Evolutionary conservation across 2,329 filamentous ascomycete genomes (phyloP), one percentile per base, ranked within the genome.

Genomic region (Clonostachys rosea): DNA sequence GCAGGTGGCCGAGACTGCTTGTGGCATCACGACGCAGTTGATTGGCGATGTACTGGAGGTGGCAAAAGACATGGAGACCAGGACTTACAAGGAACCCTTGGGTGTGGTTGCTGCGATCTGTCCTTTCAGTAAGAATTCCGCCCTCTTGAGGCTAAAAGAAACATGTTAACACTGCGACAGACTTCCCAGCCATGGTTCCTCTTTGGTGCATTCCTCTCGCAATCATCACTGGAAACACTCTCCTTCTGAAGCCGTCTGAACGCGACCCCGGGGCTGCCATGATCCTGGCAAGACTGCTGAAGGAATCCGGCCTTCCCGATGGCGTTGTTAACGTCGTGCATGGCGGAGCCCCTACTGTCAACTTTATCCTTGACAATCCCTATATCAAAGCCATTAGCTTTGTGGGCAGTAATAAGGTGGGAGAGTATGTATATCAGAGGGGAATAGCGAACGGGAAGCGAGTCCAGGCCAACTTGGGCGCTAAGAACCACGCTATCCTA

Each of bases 181-280:
- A 91, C 71, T 91, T 91, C 67, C 87, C 87, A 18, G 87, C 87
- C 51, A 91, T 91, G 87, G 91, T 91, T 61, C 87, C 87, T 1
- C 73, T 91, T 17, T 91, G 87, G 87, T 89, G 79, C 50, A 87
- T 91, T 48, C 87, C 87, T 8, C 83, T 91, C 54, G 87, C 87
- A 34, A 86, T 86, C 5, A 79, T 90, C 17, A 88, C 85, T 5
- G 87, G 87, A 47, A 91, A 91, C 71, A 89, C 86, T 11, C 73
- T 89, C 47, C 78, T 91, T 51, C 72, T 91, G 56, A 91, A 91
- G 74, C 87, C 87, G 2, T 91, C 87, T 1, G 87, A 91, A 70
- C 79, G 87, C 45, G 87, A 90, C 58, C 87, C 87, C 2, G 87
- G 87, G 47, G 87, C 87, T 2, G 81, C 83, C 50, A 89, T 91